Base-by-base conservation (phyloP, 257 asterid species). In the Solanum microdontum region DNA sequence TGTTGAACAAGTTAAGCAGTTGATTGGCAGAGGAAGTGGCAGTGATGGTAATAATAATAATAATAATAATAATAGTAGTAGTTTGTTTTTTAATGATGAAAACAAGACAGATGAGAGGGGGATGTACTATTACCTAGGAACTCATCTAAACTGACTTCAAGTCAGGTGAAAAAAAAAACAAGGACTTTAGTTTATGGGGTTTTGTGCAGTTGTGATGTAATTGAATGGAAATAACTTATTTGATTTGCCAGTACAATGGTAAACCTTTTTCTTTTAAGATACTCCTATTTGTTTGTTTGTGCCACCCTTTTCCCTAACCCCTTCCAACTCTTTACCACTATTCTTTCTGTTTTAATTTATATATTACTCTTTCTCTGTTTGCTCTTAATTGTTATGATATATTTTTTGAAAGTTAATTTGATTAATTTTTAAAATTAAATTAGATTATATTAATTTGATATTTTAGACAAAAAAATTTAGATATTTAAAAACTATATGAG, bases 1-100 rank as follows among this genome's bases (percentile, higher is more conserved):
- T 89, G 87, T 93, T 86, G 96, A 93, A 58, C 94, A 95, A 87
- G 94, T 95, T 70, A 94, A 93, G 92, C 90, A 91, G 43, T 74
- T 93, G 90, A 70, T 15, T 70, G 40, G 58, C 5, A 45, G 51
- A 11, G 51, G n/a, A 13, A n/a, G 68, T 82, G 85, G 58, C n/a
- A 86, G 69, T n/a, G 23, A 17, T 73, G 66, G 72, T 17, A 84
- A 19, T 58, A 76, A 80, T 83, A 62, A 74, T 40, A 40, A 43
- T 43, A 43, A 39, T 40, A 39, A 8, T 17, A 84, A 13, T 58
- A 75, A 69, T 83, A 37, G 1, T 39, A 43, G 0, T 43, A 24
- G 12, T 87, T 90, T 90, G 72, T 83, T 90, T 83, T 84, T 88
- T 84, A 88, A 84, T 92, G 97, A 89, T 91, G 97, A 93, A 86